Evolutionary conservation across 2,329 filamentous ascomycete genomes (phyloP), one percentile per base, ranked within the genome.

Genomic region (Neoascochyta sp.): DNA sequence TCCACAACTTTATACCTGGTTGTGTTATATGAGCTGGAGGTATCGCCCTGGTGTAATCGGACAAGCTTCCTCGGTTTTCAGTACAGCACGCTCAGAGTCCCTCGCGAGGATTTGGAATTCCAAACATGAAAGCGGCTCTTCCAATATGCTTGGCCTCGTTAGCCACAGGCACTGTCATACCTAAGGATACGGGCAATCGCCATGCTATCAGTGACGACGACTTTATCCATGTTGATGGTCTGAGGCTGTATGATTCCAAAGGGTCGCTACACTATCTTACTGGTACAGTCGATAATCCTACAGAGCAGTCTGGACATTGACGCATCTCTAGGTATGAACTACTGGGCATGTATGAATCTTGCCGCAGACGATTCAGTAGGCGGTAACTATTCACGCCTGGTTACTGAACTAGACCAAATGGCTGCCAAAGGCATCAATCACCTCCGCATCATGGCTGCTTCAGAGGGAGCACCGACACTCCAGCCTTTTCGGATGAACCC

Each of bases 271-370:
- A 63, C 28, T 65, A 65, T 32, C 36, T 64, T n/a, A 64, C 60
- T 19, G 52, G 41, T 47, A 38, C 10, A 7, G 7, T 7, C 4
- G 9, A n/a, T 7, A 11, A 10, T 9, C 11, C 5, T 16, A 4
- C n/a, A 9, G 3, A 17, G 4, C 5, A 11, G 9, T 2, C 3
- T 3, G 15, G 4, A 7, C 6, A 21, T 29, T 48, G 12, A 49
- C 9, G 10, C 3, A 4, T 4, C 9, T 4, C 7, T 8, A 56
- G 52, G 62, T 41, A 33, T 65, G 24, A 65, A 65, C 28, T 65
- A 65, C 43, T 65, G 62, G 62, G 55, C 61, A 16, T 65, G 62
- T 31, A 57, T 65, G 52, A 65, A 65, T 29, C 34, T 65, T 10
- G 62, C 62, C 4, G 60, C 62, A 17, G 47, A 57, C 16, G 47